Evolutionary conservation across 495 filamentous ascomycete genomes (phyloP), one percentile per base, ranked within the genome.

Genomic region (Poronia punctata): DNA sequence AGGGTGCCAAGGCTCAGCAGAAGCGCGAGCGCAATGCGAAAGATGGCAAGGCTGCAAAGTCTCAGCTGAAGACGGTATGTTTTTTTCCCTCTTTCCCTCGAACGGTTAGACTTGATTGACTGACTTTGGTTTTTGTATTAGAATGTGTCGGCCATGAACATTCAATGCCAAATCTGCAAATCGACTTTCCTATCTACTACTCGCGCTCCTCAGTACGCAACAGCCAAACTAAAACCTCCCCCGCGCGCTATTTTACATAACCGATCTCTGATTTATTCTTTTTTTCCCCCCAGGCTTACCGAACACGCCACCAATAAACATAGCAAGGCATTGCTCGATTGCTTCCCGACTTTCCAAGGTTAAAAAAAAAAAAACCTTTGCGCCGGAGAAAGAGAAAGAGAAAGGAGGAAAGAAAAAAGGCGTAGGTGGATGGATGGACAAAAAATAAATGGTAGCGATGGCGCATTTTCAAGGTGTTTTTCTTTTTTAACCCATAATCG

Each of bases 1-100:
- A 75, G 73, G 73, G 74, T 62, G 71, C 70, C 55, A 77, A 75
- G 60, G 71, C 73, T 18, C 64, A 65, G 55, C 70, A 71, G 52
- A 76, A 76, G 70, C 74, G 74, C 43, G 74, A 71, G 49, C 70
- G 72, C 51, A 72, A 74, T 43, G 55, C 52, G 28, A 71, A 74
- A 57, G 67, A 74, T 35, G 52, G 31, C 45, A 59, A 52, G 24
- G 57, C 48, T 4, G 60, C 67, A 32, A 74, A 74, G 61, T 77
- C 74, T 33, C 74, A 77, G 58, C 60, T 77, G 30, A 77, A 76
- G 54, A 50, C 62, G 19, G 69, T 73, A 63, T 32, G 69, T 62
- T 27, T 7, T 27, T n/a, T 7, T 27, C 7, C 24, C 7, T 27
- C n/a, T 27, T 27, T 27, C 7, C 24, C 7, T n/a, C n/a, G n/a